phyloP scores from a whole-genome alignment of 2,329 filamentous ascomycete species.

The Trichoderma sp. region DNA sequence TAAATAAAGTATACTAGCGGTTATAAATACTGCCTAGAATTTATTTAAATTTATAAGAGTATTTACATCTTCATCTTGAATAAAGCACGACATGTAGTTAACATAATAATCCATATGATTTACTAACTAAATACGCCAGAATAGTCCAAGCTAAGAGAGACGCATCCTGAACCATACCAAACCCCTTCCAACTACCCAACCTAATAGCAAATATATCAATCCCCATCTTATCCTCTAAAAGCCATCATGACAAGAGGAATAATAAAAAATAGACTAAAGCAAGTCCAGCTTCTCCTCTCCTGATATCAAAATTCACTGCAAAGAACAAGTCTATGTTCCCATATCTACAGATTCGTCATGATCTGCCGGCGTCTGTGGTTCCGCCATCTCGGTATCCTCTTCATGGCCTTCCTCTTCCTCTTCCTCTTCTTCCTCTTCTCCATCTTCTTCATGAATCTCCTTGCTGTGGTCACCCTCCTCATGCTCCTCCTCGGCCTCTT shows the following conservation, averaged over 20 bases:
- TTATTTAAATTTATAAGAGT: no score
- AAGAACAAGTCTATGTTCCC: background rate
- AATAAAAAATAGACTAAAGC: no score
- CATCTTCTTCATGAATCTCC: slow-evolving; percentile 26
- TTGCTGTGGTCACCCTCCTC: slow-evolving; percentile 9
- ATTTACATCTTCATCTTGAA: no score
- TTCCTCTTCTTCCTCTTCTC: slow-evolving; percentile 28
- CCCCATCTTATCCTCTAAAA: no score
- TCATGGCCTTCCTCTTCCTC: slow-evolving; percentile 27
- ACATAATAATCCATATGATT: no score
- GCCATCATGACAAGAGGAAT: no score
- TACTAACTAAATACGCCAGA: no score
- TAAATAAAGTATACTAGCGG: no score
- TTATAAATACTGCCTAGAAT: no score
- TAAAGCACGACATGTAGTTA: no score
- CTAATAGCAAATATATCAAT: background rate
- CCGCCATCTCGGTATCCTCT: slow-evolving; percentile 20
- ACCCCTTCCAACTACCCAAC: background rate
- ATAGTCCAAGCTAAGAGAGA: background rate
- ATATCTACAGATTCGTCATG: slow-evolving; percentile 18
- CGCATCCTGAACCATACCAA: background rate
- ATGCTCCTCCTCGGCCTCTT: slow-evolving; percentile 21
- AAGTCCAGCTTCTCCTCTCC: no score
- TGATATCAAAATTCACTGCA: background rate
- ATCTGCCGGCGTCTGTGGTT: slow-evolving; percentile 2